Percentiles rank a stretch among this genome's conserved stretches.
phyloP scores from a whole-genome alignment of 2,329 filamentous ascomycete species.

The Cladorrhinum sp. region DNA sequence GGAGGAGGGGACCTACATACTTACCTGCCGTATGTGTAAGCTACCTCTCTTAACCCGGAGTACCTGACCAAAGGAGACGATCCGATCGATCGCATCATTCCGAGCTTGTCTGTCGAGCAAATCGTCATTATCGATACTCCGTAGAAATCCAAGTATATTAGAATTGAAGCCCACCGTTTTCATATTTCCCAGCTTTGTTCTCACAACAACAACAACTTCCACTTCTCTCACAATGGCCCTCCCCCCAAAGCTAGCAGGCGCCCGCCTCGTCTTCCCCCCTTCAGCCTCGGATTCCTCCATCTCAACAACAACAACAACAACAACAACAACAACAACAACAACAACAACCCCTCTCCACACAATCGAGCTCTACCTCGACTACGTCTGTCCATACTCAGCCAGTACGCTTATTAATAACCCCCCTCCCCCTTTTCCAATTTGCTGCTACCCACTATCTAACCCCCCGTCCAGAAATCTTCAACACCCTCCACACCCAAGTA shows the following conservation, averaged over 20 bases:
- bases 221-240: conserved; percentile 54
- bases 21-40: not conserved
- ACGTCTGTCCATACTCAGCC: conserved; percentile 74
- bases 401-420: conserved; percentile 26
- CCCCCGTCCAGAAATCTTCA: conserved; percentile 68
- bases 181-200: not conserved
- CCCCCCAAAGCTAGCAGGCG: conserved; percentile 72
- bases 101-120: not conserved
- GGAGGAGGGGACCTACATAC: too few species aligned
- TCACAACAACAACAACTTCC: not conserved
- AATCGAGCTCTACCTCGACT: conserved; percentile 74
- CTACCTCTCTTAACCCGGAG: not conserved
- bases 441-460: not conserved
- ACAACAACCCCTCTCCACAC: conserved; percentile 59
- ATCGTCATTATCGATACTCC: not conserved
- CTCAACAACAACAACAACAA: conserved; percentile 36
- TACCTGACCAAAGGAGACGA: not conserved
- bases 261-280: conserved; percentile 56
- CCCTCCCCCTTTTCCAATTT: not conserved
- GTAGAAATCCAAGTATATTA: not conserved
- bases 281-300: conserved; percentile 30
- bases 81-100: conserved; percentile 3
- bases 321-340: too few species aligned
- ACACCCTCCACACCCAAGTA: conserved; percentile 66
- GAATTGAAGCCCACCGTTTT: not conserved